These are phyloP conservation scores for Exophiala phaeomuriformis DNA, from an alignment of 2,329 filamentous ascomycete genomes.

Conservation along the genomic window DNA sequence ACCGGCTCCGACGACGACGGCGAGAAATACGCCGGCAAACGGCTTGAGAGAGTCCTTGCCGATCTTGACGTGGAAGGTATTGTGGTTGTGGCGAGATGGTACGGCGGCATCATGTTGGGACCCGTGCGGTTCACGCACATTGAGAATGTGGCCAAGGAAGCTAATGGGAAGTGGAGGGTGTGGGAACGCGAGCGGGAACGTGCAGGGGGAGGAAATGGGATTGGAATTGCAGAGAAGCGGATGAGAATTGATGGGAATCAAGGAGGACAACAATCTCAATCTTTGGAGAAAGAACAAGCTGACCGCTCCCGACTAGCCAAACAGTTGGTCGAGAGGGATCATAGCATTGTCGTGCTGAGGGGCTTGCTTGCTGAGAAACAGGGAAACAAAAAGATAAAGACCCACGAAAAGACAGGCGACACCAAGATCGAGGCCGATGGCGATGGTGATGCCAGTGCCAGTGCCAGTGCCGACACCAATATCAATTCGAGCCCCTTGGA, in stretches of 20 bases:
- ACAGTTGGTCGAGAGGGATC: slow-evolving; percentile 42
- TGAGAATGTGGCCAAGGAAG: slow-evolving; percentile 43
- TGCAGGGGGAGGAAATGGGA: too few species aligned
- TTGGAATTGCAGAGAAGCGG: slow-evolving; percentile 30
- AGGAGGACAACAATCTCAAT: not conserved
- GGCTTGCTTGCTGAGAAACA: slow-evolving; percentile 40
- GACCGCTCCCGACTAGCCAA: slow-evolving; percentile 32
- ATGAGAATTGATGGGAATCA: slow-evolving; percentile 23
- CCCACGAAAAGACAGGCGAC: too few species aligned
- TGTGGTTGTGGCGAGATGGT: slow-evolving; percentile 50
- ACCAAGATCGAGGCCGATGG: too few species aligned
- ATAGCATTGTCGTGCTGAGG: slow-evolving; percentile 43
- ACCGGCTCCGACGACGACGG: slow-evolving; percentile 48
- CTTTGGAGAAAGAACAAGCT: slow-evolving; percentile 30
- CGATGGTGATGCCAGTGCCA: too few species aligned
- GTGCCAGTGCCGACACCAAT: not conserved
- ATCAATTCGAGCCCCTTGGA: not conserved
- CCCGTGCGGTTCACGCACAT: slow-evolving; percentile 49
- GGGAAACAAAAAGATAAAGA: not conserved
- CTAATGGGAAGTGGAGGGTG: slow-evolving; percentile 38
- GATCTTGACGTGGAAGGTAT: slow-evolving; percentile 40
- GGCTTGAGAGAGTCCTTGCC: slow-evolving; percentile 42
- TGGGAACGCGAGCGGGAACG: slow-evolving; percentile 1
- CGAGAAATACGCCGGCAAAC: slow-evolving; percentile 46
- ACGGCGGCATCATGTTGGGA: slow-evolving; percentile 47